These are phyloP conservation scores for Coelastrella sp. DNA, from an alignment of 139 green algal genomes.

Conservation along the genomic window DNA sequence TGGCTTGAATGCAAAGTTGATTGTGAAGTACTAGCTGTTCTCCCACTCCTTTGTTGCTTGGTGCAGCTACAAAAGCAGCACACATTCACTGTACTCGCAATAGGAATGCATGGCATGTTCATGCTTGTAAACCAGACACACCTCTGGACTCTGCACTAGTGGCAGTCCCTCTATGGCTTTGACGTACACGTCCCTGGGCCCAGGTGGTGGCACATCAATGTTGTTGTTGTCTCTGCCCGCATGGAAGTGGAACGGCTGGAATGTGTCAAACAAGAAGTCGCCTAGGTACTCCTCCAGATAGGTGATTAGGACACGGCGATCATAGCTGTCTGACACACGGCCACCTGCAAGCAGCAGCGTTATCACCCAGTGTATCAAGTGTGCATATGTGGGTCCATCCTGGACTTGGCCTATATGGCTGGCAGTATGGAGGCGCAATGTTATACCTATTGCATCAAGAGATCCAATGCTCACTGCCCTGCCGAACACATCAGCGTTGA, in stretches of 20 bases:
- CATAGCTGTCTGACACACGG: conserved; percentile 86
- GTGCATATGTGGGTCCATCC: background rate
- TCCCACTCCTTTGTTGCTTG: too few species aligned
- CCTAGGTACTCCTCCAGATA: conserved; percentile 95
- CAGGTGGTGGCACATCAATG: conserved; percentile 53
- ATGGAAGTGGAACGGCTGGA: conserved; percentile 86
- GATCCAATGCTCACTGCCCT: too few species aligned
- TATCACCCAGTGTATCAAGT: background rate
- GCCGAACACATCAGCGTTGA: too few species aligned
- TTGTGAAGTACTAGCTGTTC: too few species aligned
- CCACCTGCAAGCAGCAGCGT: conserved; percentile 66
- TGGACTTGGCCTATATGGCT: too few species aligned
- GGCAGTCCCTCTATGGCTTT: conserved; percentile 82
- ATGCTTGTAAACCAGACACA: background rate
- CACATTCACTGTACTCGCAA: background rate
- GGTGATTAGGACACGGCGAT: conserved; percentile 87
- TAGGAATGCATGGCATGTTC: background rate
- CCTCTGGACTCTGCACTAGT: conserved; percentile 80
- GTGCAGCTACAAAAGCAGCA: too few species aligned
- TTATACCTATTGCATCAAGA: too few species aligned
- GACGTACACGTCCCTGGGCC: conserved; percentile 66
- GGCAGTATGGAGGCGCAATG: too few species aligned
- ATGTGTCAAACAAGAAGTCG: conserved; percentile 93
- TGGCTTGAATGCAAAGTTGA: background rate
- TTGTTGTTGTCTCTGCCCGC: conserved; percentile 46